Conservation (phyloP, 2,329 filamentous ascomycete species). For the Paraphaeosphaeria sporulosa region DNA sequence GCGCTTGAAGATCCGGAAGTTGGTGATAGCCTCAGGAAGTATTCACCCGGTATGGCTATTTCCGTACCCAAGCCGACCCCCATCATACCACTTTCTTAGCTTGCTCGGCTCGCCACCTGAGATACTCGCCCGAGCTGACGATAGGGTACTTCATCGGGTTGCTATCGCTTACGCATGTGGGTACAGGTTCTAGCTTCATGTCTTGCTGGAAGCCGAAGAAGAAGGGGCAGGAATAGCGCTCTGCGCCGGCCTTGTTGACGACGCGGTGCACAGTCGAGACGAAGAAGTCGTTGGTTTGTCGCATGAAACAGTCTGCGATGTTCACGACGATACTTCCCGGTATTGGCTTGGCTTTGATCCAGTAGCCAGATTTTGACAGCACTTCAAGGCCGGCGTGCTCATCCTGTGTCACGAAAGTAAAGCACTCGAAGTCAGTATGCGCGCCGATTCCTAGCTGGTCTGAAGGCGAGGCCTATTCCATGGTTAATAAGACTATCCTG, state of each 20-base stretch:
- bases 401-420: slow-evolving; percentile 22
- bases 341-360: slow-evolving; percentile 44
- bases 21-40: background rate
- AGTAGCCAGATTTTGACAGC: slow-evolving; percentile 44
- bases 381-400: slow-evolving; percentile 37
- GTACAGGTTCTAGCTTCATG: slow-evolving; percentile 38
- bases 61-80: background rate
- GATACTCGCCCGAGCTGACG: slow-evolving; percentile 39
- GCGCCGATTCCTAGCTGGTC: slow-evolving; percentile 8
- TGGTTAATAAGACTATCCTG: background rate
- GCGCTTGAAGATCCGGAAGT: background rate
- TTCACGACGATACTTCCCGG: slow-evolving; percentile 46
- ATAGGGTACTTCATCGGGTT: slow-evolving; percentile 41
- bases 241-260: slow-evolving; percentile 45
- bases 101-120: slow-evolving; percentile 12
- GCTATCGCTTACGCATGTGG: slow-evolving; percentile 35
- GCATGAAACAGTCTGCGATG: slow-evolving; percentile 50
- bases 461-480: background rate
- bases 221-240: slow-evolving; percentile 53
- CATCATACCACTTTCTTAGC: slow-evolving; percentile 9
- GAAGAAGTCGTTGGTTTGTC: slow-evolving; percentile 57
- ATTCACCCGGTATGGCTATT: background rate
- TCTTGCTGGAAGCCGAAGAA: slow-evolving; percentile 51
- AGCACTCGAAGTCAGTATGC: no score
- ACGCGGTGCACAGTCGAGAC: slow-evolving; percentile 56